Base-by-base conservation (phyloP, 2,329 filamentous ascomycete species). In the Colletotrichum sp. region DNA sequence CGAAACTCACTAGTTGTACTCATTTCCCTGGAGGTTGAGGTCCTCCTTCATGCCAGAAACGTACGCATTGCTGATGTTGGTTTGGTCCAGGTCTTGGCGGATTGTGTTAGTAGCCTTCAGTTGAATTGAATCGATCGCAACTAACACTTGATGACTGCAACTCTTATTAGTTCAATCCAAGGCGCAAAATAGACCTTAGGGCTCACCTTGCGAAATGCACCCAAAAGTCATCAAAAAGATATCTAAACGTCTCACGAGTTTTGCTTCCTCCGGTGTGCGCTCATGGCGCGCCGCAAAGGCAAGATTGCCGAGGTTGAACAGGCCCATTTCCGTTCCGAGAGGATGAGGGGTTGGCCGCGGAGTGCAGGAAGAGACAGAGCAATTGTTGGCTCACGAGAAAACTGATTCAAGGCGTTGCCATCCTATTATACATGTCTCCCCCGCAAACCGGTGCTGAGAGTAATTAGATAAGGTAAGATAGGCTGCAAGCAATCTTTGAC, bases 31-130 rank as follows among this genome's bases (percentile, higher is more conserved):
- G 73, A 90, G 83, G 3, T 78, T 87, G 21, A 89, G 81, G 26
- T 89, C 87, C 65, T 88, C 85, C 67, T 84, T 84, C 83, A 88
- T 87, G 6, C 87, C 87, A 15, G 85, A 86, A 12, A 89, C 87
- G 77, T 88, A 88, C 8, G 87, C 87, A 79, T 88, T 88, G 55
- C 66, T 80, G 18, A 85, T 81, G 55, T 85, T 85, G 18, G 81
- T 83, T n/a, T 84, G 82, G 66, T 85, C 84, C 12, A 85, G 82
- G 62, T 72, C 73, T 75, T 66, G 24, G 30, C 26, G 21, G 16
- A 30, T 10, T 21, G 15, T 15, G 34, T 70, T 13, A 62, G 36
- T 34, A 80, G 83, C 71, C n/a, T 8, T 30, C 36, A 56, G 15
- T 26, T 8, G 18, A 28, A 60, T 26, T n/a, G 18, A 62, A 5